Evolutionary conservation across 2,329 filamentous ascomycete species (phyloP).

Genomic region (Thielaviopsis musarum): DNA sequence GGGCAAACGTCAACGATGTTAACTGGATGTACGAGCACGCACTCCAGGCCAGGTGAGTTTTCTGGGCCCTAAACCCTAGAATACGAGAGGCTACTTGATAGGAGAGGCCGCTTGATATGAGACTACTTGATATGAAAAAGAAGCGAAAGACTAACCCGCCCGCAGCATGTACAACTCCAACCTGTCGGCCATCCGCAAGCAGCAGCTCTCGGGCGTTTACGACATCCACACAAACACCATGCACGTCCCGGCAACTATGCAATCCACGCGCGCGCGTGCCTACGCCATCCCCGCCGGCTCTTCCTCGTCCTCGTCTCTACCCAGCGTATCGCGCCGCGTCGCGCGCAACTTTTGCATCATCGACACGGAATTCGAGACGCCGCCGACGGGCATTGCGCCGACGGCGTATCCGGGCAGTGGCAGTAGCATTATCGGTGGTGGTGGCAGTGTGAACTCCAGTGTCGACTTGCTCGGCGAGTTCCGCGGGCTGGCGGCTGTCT

Average conservation of each 20-base stretch:
- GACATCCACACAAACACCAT: constrained; percentile 88
- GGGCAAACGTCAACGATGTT: constrained; percentile 73
- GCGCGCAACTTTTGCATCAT: constrained; percentile 39
- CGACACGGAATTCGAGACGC: constrained; percentile 37
- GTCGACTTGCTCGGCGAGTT: constrained; percentile 33
- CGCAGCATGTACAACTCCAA: constrained; percentile 66
- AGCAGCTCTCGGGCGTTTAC: constrained; percentile 63
- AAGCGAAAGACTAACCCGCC: too few relatives aligned
- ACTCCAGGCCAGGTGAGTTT: constrained; percentile 62
- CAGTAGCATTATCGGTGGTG: too few relatives aligned
- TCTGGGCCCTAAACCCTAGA: too few relatives aligned
- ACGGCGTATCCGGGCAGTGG: constrained; percentile 28
- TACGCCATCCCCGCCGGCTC: constrained; percentile 30
- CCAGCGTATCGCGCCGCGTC: constrained; percentile 30
- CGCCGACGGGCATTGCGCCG: constrained; percentile 28
- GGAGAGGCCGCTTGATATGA: too few relatives aligned
- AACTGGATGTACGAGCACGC: constrained; percentile 98
- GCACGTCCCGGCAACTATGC: constrained; percentile 75
- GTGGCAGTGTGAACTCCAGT: constrained; percentile 18
- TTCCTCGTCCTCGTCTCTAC: constrained; percentile 16
- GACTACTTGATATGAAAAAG: too few relatives aligned
- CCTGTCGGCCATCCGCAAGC: constrained; percentile 49
- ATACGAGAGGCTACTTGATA: too few relatives aligned
- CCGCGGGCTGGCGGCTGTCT: constrained; percentile 44
- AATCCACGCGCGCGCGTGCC: constrained; percentile 74